Base-by-base conservation (phyloP, 805 yeast species). In the Wickerhamomyces mucosus region DNA sequence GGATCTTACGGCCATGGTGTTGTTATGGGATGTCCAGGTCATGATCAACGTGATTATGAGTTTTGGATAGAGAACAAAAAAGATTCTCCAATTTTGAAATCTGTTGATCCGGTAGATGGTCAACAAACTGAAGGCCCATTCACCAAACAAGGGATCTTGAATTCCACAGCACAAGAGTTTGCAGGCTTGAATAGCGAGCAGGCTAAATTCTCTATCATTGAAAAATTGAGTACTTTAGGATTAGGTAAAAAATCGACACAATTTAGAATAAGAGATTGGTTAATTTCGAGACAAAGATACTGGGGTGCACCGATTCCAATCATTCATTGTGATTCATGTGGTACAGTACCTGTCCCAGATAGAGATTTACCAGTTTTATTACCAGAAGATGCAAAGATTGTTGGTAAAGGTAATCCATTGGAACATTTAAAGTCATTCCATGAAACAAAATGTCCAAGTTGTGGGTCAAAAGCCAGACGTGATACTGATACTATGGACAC, bases 281-380 rank as follows among this genome's bases (percentile, higher is more conserved):
- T 92, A 18, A 80, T 92, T 28, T 79, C 94, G 47, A 72, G 98
- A 50, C 98, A 92, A 55, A 62, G 98, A 37, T 89, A 81, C 55
- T 92, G 98, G 98, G 98, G 98, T 17, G 92, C 96, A 0, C 98
- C 98, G 3, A 92, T 92, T 33, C 98, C 98, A 5, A 85, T 92
- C 14, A 67, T 92, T 18, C 92, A 92, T 48, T 92, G 98, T 59
- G 68, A 66, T 6, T 41, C 55, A 3, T 92, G 98, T 64, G 98
- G 98, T 2, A 59, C 78, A 0, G 96, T 89, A 1, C 82, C 97
- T 1, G 97, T 92, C 14, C 96, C 96, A 0, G 94, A 82, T 25
- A 60, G 71, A 3, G 78, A 88, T 18, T 63, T 92, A 13, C 98
- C 98, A 0, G 95, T 92, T 0, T 27, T 63, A 22, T 67, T 92